Evolutionary conservation across 805 yeast species (phyloP).

Genomic region (Barnettozyma populi): DNA sequence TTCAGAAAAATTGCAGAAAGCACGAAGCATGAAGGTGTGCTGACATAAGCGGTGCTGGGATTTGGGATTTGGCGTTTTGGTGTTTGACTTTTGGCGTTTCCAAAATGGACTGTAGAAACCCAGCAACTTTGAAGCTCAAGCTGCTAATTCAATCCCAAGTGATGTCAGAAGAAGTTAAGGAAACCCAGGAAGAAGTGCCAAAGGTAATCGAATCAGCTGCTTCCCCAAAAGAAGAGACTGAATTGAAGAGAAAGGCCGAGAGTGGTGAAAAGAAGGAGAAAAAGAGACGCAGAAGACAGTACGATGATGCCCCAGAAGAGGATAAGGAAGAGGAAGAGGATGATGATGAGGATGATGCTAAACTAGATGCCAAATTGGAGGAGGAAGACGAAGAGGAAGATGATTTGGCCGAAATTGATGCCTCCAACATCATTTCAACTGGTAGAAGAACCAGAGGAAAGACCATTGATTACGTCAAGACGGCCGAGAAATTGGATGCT

Average conservation of each 20-base stretch:
- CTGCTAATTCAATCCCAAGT: not conserved
- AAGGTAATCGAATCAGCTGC: not conserved
- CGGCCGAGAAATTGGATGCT: conserved; percentile 62
- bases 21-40: not conserved
- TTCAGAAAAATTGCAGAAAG: not conserved
- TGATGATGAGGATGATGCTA: conserved; percentile 39
- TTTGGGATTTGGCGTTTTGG: not conserved
- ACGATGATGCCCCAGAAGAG: conserved; percentile 56
- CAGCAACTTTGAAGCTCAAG: not conserved
- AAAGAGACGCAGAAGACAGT: conserved; percentile 54
- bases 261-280: conserved; percentile 34
- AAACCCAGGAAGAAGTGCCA: conserved; percentile 3
- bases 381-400: conserved; percentile 72
- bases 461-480: conserved; percentile 77
- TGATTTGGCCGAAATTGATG: conserved; percentile 73
- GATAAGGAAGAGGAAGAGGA: conserved; percentile 36
- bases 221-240: conserved; percentile 20
- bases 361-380: conserved; percentile 47
- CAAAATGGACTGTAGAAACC: not conserved
- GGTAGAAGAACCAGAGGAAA: conserved; percentile 91
- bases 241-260: conserved; percentile 23
- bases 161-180: conserved; percentile 27
- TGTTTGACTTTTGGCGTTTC: no score
- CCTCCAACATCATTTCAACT: conserved; percentile 73
- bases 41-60: not conserved